Evolutionary conservation across 768 basidiomycete species (phyloP).

Genomic region (Pleurotus djamor): DNA sequence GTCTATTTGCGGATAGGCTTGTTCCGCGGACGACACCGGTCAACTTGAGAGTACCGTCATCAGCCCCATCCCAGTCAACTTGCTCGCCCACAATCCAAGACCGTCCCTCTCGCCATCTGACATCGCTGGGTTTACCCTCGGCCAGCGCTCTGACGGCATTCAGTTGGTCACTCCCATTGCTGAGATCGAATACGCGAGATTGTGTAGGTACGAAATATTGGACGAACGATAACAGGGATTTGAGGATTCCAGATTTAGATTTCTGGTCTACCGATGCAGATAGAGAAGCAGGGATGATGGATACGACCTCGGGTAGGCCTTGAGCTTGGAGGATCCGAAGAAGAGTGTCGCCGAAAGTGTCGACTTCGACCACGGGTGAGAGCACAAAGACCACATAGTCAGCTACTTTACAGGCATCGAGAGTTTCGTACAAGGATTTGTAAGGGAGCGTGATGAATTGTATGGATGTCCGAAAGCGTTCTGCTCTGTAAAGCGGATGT

Average conservation of each 20-base stretch:
- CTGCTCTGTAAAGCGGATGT: conserved; percentile 49
- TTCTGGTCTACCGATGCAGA: conserved; percentile 49
- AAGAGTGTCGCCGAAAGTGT: conserved; percentile 82
- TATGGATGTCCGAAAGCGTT: conserved; percentile 87
- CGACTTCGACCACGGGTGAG: conserved; percentile 81
- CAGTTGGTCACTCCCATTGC: conserved; percentile 58
- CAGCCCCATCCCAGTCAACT: conserved; percentile 47
- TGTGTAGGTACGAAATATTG: conserved; percentile 92
- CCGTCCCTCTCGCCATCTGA: conserved; percentile 82
- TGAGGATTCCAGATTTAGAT: conserved; percentile 64
- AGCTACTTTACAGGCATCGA: conserved; percentile 85
- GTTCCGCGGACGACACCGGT: conserved; percentile 86
- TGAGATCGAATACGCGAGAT: conserved; percentile 72
- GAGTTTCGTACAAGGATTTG: conserved; percentile 66
- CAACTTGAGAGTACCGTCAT: conserved; percentile 59
- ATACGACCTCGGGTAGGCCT: conserved; percentile 82
- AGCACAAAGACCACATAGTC: conserved; percentile 89
- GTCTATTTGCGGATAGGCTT: conserved; percentile 73
- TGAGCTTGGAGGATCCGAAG: conserved; percentile 88
- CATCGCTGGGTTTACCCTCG: conserved; percentile 79
- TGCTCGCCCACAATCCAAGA: conserved; percentile 71
- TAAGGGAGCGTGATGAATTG: conserved; percentile 83
- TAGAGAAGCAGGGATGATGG: conserved; percentile 61
- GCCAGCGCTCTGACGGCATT: conserved; percentile 76
- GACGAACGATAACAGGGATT: conserved; percentile 91